Evolutionary conservation across 306 rosid genomes (phyloP), one percentile per base, ranked within the genome.

Genomic region (Castanopsis chinensis): DNA sequence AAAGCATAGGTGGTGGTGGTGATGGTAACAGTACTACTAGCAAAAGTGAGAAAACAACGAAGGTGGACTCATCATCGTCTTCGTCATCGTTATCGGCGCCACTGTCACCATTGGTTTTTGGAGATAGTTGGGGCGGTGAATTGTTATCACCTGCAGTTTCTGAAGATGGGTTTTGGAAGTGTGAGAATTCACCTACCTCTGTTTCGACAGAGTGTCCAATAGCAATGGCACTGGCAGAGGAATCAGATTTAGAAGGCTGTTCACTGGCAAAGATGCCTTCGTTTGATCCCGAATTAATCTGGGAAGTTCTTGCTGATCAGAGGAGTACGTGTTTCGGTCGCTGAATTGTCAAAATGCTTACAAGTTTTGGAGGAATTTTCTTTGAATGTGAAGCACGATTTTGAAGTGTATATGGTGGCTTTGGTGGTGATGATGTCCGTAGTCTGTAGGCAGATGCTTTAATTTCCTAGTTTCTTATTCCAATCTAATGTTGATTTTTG

Each of bases 251-350:
- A 4, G 92, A 85, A 43, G 92, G 80, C 8, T 90, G 91, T 63
- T 87, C 91, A 5, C 82, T 96, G 35, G 98, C 92, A 12, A 87
- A 89, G 81, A 82, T 96, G 81, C 99, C 99, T 19, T 96, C 99
- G 11, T 93, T 78, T 56, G 99, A 96, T 27, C 94, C 96, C 0
- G 99, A 96, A 33, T 90, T 91, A 86, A 91, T 96, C 49, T 96
- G 99, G 99, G 90, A 91, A 79, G 93, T 93, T 83, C 94, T 96
- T 9, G 92, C 98, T 21, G 87, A 79, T 83, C 93, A 87, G 87
- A 75, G 58, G 12, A 32, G 13, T 9, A 23, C 0, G 14, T 54
- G 54, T 68, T 45, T 9, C 41, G 51, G 25, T 32, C 11, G 65
- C 19, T 28, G 61, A 53, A 28, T 6, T 15, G 43, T 30, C 43